Conservation (phyloP, 1,284 basidiomycete species). For the Puccinia novopanici region DNA sequence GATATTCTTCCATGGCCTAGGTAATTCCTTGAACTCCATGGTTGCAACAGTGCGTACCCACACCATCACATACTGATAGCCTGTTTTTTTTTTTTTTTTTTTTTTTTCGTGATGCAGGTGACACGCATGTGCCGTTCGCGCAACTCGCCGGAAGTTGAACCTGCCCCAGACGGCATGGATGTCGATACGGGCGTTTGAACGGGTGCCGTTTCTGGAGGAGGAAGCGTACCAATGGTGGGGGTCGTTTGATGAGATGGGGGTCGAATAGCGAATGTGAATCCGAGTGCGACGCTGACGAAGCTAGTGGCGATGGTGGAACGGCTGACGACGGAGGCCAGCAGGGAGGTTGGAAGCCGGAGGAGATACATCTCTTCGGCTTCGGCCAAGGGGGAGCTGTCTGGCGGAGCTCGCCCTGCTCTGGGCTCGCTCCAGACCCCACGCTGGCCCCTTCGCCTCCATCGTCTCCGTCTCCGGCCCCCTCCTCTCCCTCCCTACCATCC, state of each 20-base stretch:
- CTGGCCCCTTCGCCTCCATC: conserved; percentile 67
- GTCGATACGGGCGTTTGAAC: conserved; percentile 75
- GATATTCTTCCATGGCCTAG: conserved; percentile 83
- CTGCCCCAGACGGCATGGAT: conserved; percentile 83
- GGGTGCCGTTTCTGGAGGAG: conserved; percentile 76
- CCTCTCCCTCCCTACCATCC: conserved; percentile 71
- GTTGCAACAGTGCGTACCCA: too few species aligned
- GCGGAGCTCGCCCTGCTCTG: conserved; percentile 68
- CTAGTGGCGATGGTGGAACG: conserved; percentile 66
- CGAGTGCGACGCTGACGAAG: conserved; percentile 68
- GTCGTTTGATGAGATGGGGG: conserved; percentile 76
- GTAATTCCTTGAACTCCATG: conserved; percentile 61
- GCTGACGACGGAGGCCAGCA: conserved; percentile 63
- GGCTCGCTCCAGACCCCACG: conserved; percentile 60
- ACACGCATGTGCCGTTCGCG: conserved; percentile 75
- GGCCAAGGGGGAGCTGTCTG: conserved; percentile 82
- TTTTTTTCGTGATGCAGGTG: conserved; percentile 67
- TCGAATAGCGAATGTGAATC: conserved; percentile 70
- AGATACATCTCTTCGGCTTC: conserved; percentile 84
- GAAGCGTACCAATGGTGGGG: conserved; percentile 83
- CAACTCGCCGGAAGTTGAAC: conserved; percentile 73
- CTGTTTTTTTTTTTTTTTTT: background rate
- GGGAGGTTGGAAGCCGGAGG: conserved; percentile 70
- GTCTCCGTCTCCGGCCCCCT: conserved; percentile 72
- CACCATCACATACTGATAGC: too few species aligned